These are phyloP conservation scores for Glomus cerebriforme DNA, from an alignment of 192 early-diverging fungal genomes.

Conservation along the genomic window DNA sequence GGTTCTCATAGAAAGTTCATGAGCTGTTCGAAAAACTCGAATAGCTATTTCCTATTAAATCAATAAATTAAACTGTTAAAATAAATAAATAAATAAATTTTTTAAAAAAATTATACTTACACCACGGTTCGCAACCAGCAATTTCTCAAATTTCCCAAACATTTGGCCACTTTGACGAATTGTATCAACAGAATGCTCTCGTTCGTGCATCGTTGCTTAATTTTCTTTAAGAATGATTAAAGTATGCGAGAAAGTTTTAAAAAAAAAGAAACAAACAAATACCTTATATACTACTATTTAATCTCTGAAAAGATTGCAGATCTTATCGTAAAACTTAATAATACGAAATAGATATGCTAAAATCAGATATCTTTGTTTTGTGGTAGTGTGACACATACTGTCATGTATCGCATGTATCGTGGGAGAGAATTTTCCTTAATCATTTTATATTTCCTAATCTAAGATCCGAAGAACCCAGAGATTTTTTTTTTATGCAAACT, in stretches of 20 bases:
- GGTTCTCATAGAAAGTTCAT: slow-evolving; percentile 88
- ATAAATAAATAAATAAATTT: neutral
- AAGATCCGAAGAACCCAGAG: too few species aligned
- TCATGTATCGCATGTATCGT: too few species aligned
- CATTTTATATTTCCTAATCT: too few species aligned
- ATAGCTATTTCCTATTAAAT: slow-evolving; percentile 85
- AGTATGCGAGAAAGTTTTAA: too few species aligned
- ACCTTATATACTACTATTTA: too few species aligned
- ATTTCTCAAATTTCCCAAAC: slow-evolving; percentile 48
- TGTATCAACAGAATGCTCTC: slow-evolving; percentile 51
- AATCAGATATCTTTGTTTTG: neutral
- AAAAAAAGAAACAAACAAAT: too few species aligned
- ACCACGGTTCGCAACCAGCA: slow-evolving; percentile 55
- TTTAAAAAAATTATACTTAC: slow-evolving; percentile 35
- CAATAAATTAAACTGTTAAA: neutral
- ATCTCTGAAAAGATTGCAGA: neutral
- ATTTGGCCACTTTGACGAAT: slow-evolving; percentile 51
- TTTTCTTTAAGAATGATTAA: neutral
- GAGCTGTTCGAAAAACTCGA: slow-evolving; percentile 89
- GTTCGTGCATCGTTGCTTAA: neutral
- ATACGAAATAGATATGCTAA: slow-evolving; percentile 9
- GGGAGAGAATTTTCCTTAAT: too few species aligned
- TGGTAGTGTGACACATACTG: neutral
- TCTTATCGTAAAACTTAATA: neutral
- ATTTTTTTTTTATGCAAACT: too few species aligned